phyloP scores from a whole-genome alignment of 768 basidiomycete species.

The Suillus paluster region DNA sequence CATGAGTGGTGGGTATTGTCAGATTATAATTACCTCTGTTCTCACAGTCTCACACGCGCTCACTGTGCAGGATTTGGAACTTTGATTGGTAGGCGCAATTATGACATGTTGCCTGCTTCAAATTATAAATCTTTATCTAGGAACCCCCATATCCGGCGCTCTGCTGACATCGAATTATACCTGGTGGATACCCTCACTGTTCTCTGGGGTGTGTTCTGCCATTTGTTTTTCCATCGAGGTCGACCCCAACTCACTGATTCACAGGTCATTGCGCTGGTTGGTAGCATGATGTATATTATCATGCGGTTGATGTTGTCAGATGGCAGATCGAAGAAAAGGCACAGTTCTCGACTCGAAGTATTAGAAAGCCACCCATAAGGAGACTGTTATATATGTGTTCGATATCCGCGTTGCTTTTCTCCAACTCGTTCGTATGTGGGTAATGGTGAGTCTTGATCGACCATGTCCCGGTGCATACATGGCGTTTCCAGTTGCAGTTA shows the following conservation, averaged over 20 bases:
- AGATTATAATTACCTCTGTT: background rate
- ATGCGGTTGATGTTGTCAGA: background rate
- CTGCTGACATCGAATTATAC: slow-evolving; percentile 53
- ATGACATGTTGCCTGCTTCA: background rate
- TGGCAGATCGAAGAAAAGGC: background rate
- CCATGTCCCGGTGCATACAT: too few species aligned
- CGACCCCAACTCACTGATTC: background rate
- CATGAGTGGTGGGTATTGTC: slow-evolving; percentile 9
- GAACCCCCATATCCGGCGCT: slow-evolving; percentile 61
- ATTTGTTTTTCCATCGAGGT: background rate
- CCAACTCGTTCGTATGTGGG: too few species aligned
- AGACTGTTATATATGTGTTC: too few species aligned
- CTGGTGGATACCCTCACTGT: slow-evolving; percentile 62
- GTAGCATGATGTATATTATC: background rate
- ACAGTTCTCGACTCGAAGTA: background rate
- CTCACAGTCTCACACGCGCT: background rate
- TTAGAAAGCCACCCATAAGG: background rate
- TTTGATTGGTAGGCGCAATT: slow-evolving; percentile 25
- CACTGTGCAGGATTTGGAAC: slow-evolving; percentile 18
- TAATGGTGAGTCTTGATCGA: too few species aligned
- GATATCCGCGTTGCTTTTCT: too few species aligned
- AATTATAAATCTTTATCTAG: slow-evolving; percentile 26
- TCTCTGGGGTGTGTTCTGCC: slow-evolving; percentile 42
- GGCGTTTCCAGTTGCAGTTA: too few species aligned
- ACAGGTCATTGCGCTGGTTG: background rate